phyloP scores from a whole-genome alignment of 768 basidiomycete species.

The Lactarius sanguifluus region DNA sequence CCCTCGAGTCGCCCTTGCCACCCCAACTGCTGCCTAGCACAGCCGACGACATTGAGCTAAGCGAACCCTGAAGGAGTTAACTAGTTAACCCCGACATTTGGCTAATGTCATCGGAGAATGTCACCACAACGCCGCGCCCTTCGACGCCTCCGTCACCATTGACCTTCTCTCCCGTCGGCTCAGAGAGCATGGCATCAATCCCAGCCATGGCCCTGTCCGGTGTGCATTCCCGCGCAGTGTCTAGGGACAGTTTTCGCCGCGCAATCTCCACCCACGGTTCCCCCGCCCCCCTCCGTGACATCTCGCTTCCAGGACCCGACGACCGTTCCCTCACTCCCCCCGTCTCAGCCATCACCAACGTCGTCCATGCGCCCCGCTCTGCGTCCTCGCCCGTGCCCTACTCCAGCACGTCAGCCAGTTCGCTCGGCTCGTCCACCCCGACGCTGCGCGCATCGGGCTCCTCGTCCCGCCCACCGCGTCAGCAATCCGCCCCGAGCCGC shows the following conservation, averaged over 20 bases:
- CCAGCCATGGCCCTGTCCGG: constrained; percentile 3
- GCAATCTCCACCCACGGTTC: constrained; percentile 1
- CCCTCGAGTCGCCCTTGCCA: background rate
- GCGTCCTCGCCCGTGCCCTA: constrained; percentile 13
- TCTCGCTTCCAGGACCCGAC: constrained; percentile 12
- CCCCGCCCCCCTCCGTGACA: constrained; percentile 7
- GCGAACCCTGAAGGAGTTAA: background rate
- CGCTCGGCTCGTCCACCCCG: constrained; percentile 18
- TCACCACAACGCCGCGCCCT: background rate
- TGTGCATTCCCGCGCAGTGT: background rate
- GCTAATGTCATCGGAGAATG: constrained; percentile 2
- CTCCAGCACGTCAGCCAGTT: constrained; percentile 13
- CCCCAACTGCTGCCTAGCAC: background rate
- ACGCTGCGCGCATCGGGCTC: constrained; percentile 15
- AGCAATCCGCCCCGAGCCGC: constrained; percentile 11
- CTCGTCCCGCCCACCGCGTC: constrained; percentile 15
- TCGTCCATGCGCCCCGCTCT: constrained; percentile 5
- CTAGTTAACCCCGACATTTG: background rate
- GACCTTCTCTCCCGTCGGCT: constrained; percentile 4
- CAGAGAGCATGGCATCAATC: background rate
- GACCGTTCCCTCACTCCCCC: constrained; percentile 26
- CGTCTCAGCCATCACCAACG: constrained; percentile 8
- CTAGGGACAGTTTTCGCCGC: constrained; percentile 10
- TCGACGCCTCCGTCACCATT: background rate
- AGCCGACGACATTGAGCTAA: background rate